Base-by-base conservation (phyloP, 345 rosid genomes). In the Erysimum cheiranthoides region DNA sequence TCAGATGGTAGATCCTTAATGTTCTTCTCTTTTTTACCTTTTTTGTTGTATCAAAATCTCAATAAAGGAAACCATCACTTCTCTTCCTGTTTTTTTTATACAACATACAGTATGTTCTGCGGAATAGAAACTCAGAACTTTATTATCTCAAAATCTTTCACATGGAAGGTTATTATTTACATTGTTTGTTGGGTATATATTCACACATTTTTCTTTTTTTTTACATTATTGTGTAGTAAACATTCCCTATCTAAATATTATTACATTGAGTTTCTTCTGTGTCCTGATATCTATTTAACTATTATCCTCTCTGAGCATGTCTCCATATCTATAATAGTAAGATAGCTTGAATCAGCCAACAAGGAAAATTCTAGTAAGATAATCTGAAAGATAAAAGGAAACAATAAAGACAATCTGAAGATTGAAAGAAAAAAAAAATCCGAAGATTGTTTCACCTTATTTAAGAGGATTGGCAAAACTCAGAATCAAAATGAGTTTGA, bases 201-300 rank as follows among this genome's bases (percentile, higher is more conserved):
- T 76, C 52, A 27, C 46, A 62, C 66, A 73, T 21, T 21, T 16
- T 50, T 42, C 32, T 28, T 49, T 61, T 49, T 61, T 51, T 62
- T 40, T 62, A 77, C 80, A 77, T 45, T 8, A 70, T 59, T 50
- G 56, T 50, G 38, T 75, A 61, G 56, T 50, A 64, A 28, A 56
- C 50, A 17, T 56, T 56, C 61, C 66, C 61, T 57, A 71, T 54
- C 76, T 65, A 77, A 77, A 21, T 57, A 63, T 46, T 64, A 56
- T 64, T 71, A 65, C 70, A 71, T 36, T 62, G 46, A 47, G 76
- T 56, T 54, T 63, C 66, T 56, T 18, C 71, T 63, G 11, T 77
- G 66, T 77, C 62, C 80, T 57, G 27, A 56, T 69, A 70, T 56
- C 51, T 70, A 62, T 70, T 61, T 12, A 69, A 62, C 67, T 64